These are phyloP conservation scores for Macadamia integrifolia DNA, from an alignment of 164 flowering plant genomes.

Conservation along the genomic window DNA sequence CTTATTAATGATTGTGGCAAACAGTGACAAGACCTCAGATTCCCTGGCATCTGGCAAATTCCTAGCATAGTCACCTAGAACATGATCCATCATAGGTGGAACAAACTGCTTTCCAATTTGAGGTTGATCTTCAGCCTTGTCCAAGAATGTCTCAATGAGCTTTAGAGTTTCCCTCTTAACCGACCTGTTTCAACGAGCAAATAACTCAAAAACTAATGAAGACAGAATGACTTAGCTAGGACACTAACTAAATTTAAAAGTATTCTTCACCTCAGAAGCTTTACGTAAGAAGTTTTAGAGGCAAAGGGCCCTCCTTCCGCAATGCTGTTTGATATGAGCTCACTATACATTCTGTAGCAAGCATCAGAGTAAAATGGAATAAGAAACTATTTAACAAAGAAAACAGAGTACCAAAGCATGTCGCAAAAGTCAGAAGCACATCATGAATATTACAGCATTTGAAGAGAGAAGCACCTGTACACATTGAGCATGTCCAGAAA, in stretches of 20 bases:
- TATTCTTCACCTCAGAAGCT: constrained; percentile 66
- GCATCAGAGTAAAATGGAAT: constrained; percentile 3
- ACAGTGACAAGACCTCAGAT: constrained; percentile 94
- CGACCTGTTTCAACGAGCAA: constrained; percentile 46
- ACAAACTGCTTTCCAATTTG: constrained; percentile 97
- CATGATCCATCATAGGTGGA: constrained; percentile 99
- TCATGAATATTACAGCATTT: constrained; percentile 1
- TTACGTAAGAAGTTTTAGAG: constrained; percentile 82
- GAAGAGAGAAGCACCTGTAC: constrained; percentile 54
- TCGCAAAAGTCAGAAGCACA: not conserved
- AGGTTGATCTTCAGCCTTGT: constrained; percentile 96
- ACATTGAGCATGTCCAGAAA: constrained; percentile 98
- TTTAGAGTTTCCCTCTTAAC: constrained; percentile 96
- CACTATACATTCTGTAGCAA: constrained; percentile 91
- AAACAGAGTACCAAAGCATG: not conserved
- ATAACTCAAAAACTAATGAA: not conserved
- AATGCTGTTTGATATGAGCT: constrained; percentile 87
- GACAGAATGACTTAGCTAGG: not conserved
- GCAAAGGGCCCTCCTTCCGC: constrained; percentile 93
- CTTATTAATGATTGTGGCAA: constrained; percentile 97
- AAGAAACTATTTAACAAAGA: not conserved
- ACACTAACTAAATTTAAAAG: not conserved
- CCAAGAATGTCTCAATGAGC: constrained; percentile 93
- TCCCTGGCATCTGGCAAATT: constrained; percentile 98
- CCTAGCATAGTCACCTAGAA: constrained; percentile 93